A percentile compares a stretch with the other conserved stretches of the same genome.
Conservation (phyloP, 2,329 filamentous ascomycete genomes). For the Chalaropsis thielavioides region DNA sequence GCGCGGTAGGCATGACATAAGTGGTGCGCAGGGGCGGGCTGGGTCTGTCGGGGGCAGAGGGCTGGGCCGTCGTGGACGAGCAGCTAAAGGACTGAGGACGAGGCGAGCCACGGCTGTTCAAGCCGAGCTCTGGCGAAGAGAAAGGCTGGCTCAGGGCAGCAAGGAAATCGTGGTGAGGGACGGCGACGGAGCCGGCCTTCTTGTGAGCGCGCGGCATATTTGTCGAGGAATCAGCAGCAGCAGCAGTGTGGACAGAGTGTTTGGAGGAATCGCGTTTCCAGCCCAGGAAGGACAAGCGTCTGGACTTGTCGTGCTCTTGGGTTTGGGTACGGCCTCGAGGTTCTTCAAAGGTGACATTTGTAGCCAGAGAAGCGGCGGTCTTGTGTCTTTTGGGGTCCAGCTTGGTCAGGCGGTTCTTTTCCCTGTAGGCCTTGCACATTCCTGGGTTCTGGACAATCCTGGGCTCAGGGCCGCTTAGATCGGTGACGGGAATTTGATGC, state of each 20-base stretch:
- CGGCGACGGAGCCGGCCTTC: neutral
- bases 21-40: neutral
- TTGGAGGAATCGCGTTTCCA: constrained; percentile 14
- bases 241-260: neutral
- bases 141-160: neutral
- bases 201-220: neutral
- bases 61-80: neutral
- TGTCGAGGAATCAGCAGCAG: neutral
- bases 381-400: neutral
- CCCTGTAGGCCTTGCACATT: constrained; percentile 12
- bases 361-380: constrained; percentile 5
- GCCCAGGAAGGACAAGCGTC: constrained; percentile 13
- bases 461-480: constrained; percentile 14
- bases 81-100: neutral
- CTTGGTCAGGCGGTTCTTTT: constrained; percentile 8
- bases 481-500: constrained; percentile 15
- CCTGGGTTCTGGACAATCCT: constrained; percentile 15
- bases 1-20: constrained; percentile 1
- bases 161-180: constrained; percentile 2
- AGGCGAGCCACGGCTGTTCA: neutral
- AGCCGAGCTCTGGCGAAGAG: neutral
- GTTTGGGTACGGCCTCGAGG: constrained; percentile 4
- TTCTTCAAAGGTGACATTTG: constrained; percentile 15
- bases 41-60: neutral
- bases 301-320: constrained; percentile 12